Conservation (phyloP, 148 eudicot species). For the Diospyros kaki region DNA sequence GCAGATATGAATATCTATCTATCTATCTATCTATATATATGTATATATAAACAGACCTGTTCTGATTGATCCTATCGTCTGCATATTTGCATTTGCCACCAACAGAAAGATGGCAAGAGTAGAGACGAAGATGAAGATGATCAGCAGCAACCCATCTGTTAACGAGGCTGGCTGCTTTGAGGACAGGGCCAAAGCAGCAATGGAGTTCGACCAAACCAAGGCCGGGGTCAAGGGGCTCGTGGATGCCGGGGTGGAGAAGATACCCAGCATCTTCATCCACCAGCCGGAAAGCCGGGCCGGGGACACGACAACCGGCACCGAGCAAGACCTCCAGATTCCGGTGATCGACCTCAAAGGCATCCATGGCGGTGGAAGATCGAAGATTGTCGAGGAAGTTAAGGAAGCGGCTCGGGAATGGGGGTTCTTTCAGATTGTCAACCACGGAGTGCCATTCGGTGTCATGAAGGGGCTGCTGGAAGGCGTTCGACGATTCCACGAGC, state of each 20-base stretch:
- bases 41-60: too few species aligned
- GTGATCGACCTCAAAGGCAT: conserved; percentile 42
- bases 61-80: too few species aligned
- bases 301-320: neutral
- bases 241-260: conserved; percentile 40
- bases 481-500: conserved; percentile 43
- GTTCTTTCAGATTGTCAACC: conserved; percentile 41
- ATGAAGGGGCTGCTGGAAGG: conserved; percentile 25
- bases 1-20: too few species aligned
- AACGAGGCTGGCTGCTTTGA: neutral
- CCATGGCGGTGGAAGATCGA: conserved; percentile 8
- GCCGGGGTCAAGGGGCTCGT: conserved; percentile 67
- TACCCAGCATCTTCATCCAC: conserved; percentile 54
- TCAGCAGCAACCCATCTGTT: too few species aligned
- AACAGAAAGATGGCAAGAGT: too few species aligned
- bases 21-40: too few species aligned
- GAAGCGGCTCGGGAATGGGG: conserved; percentile 39
- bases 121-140: too few species aligned
- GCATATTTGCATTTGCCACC: too few species aligned
- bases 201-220: conserved; percentile 49
- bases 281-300: conserved; percentile 26
- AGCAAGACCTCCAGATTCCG: conserved; percentile 28
- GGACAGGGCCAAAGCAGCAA: conserved; percentile 44
- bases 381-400: conserved; percentile 20
- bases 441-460: conserved; percentile 31